These are phyloP conservation scores for Vicia villosa DNA, from an alignment of 306 rosid species.

Conservation along the genomic window DNA sequence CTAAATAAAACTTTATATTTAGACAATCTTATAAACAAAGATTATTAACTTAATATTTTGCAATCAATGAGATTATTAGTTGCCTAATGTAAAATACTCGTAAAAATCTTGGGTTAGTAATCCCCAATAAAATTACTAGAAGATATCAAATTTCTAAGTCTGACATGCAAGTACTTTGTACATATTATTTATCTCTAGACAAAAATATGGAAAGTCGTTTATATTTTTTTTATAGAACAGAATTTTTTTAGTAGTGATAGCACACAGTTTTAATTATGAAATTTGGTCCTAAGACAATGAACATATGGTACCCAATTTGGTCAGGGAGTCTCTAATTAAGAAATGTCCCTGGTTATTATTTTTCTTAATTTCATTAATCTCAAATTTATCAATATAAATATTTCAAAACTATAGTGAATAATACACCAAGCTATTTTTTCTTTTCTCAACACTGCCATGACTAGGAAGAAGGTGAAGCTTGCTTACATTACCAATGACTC, in stretches of 20 bases:
- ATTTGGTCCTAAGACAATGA: not conserved
- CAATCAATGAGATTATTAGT: not conserved
- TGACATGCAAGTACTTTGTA: too few relatives aligned
- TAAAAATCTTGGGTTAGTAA: not conserved
- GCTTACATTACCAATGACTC: conserved; percentile 32
- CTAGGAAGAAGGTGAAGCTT: conserved; percentile 34
- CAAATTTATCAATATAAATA: conserved; percentile 3
- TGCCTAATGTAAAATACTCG: not conserved
- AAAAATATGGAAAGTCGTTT: not conserved
- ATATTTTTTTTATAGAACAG: too few relatives aligned
- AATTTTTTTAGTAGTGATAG: not conserved
- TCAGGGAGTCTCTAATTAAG: not conserved
- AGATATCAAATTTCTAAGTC: too few relatives aligned
- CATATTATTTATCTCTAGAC: too few relatives aligned
- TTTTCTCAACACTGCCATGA: conserved; percentile 22
- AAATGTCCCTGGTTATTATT: not conserved
- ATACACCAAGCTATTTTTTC: not conserved
- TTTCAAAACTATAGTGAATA: not conserved
- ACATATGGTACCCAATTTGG: not conserved
- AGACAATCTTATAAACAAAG: too few relatives aligned
- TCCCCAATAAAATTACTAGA: not conserved
- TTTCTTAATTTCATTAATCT: not conserved
- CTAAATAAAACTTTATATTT: too few relatives aligned
- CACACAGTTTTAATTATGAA: not conserved
- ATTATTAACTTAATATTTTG: too few relatives aligned